Evolutionary conservation across 345 rosid genomes (phyloP), one percentile per base, ranked within the genome.

Genomic region (Aurinia saxatilis): DNA sequence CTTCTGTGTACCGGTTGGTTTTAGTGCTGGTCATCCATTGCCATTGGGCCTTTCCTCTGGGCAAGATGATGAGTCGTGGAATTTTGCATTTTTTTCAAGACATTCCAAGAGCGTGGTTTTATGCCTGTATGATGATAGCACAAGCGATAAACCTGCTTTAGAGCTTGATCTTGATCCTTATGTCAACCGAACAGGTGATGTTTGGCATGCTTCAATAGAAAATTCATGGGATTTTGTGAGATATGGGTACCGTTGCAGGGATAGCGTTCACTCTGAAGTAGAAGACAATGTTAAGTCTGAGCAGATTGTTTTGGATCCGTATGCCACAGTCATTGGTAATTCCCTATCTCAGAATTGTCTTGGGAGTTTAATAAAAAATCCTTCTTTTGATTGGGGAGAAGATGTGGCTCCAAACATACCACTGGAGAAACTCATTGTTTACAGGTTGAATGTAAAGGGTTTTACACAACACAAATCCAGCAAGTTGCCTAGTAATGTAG

Each of bases 161-260:
- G 95, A 87, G 86, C 87, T 90, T 69, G 96, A 90, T 79, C 95
- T 93, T 7, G 92, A 93, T 73, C 90, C 95, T 1, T 80, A 80
- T 60, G 88, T 87, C 45, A 82, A 93, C 73, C 82, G 87, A 71
- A 73, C 95, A 15, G 96, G 99, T 70, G 90, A 90, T 70, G 68
- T 81, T 30, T 87, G 99, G 95, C 99, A 87, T 77, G 91, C 85
- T 34, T 81, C 84, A 1, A 7, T 87, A 27, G 90, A 81, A 23
- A 73, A 68, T 12, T 31, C 85, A 2, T 70, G 78, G 81, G 76
- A 44, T 34, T 87, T 75, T 56, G 67, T 58, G 36, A 79, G 84
- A 71, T 85, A 90, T 56, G 85, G 88, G 37, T 93, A 79, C 73
- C 77, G 66, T 38, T 82, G 87, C 79, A 80, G 75, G 74, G 77